These are phyloP conservation scores for Cladosporium sp. DNA, from an alignment of 2,329 filamentous ascomycete species.

Conservation along the genomic window DNA sequence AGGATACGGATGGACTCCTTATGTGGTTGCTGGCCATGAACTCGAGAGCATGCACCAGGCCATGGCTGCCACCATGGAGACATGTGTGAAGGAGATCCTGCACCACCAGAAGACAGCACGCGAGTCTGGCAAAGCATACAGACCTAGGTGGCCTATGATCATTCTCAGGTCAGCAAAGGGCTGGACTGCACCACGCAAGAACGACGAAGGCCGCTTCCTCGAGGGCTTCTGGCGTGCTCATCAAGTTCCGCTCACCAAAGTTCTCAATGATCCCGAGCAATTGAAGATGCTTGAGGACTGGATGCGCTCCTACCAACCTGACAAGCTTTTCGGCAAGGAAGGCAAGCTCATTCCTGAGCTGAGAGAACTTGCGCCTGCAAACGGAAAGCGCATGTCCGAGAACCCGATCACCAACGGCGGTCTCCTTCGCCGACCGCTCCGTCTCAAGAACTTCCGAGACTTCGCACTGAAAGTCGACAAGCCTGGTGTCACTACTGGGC, in stretches of 20 bases:
- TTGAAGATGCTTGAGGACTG: constrained; percentile 70
- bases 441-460: constrained; percentile 68
- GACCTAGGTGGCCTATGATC: constrained; percentile 77
- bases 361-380: constrained; percentile 63
- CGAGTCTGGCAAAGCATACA: constrained; percentile 66
- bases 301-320: constrained; percentile 76
- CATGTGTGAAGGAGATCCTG: constrained; percentile 68
- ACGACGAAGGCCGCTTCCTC: constrained; percentile 65
- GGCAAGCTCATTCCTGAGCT: constrained; percentile 66
- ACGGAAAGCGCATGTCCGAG: constrained; percentile 71
- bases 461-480: constrained; percentile 65
- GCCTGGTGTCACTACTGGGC: constrained; percentile 51
- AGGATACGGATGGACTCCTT: constrained; percentile 77
- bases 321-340: constrained; percentile 65
- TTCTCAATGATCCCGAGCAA: constrained; percentile 62
- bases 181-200: constrained; percentile 73
- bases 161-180: constrained; percentile 76
- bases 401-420: constrained; percentile 77
- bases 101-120: constrained; percentile 70
- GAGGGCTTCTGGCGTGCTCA: constrained; percentile 79
- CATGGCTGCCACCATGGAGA: constrained; percentile 75
- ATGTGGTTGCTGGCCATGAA: constrained; percentile 77
- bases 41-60: constrained; percentile 76
- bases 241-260: constrained; percentile 74
- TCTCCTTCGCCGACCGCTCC: constrained; percentile 64